These are phyloP conservation scores for Trichoderma gamsii DNA, from an alignment of 495 filamentous ascomycete genomes.

Conservation along the genomic window DNA sequence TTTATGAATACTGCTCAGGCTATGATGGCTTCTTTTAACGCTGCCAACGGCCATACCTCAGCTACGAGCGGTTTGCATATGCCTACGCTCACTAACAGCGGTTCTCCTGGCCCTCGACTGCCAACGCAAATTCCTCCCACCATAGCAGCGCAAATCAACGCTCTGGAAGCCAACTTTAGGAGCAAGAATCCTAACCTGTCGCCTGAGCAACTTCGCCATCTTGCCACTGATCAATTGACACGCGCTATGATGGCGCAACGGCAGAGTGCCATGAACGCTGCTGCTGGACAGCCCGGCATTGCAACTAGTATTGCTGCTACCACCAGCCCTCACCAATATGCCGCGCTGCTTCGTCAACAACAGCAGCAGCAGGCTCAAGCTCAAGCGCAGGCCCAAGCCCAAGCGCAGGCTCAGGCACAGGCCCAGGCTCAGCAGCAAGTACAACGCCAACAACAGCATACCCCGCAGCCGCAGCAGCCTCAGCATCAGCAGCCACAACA, in stretches of 20 bases:
- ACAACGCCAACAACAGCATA: conserved; percentile 23
- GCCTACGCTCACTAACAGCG: conserved; percentile 30
- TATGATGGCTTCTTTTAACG: conserved; percentile 39
- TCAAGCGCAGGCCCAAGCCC: conserved; percentile 19
- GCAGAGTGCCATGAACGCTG: conserved; percentile 57
- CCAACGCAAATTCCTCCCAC: conserved; percentile 24
- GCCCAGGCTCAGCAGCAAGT: conserved; percentile 10
- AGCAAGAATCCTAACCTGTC: conserved; percentile 49
- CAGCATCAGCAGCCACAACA: conserved; percentile 44
- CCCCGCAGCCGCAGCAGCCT: conserved; percentile 18
- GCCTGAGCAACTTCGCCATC: conserved; percentile 52
- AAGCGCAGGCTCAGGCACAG: conserved; percentile 18
- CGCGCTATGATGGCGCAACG: conserved; percentile 27
- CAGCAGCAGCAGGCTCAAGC: conserved; percentile 43
- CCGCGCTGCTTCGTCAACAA: conserved; percentile 65
- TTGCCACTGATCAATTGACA: conserved; percentile 54
- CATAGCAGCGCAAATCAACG: conserved; percentile 23
- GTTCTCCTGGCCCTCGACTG: conserved; percentile 31
- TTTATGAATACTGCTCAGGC: conserved; percentile 41
- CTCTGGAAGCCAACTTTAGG: conserved; percentile 32
- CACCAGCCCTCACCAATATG: conserved; percentile 59
- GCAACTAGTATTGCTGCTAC: conserved; percentile 26
- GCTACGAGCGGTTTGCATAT: conserved; percentile 35
- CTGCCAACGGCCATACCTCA: conserved; percentile 32
- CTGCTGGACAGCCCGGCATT: conserved; percentile 38